phyloP scores from a whole-genome alignment of 257 asterid genomes.

The Echites panduratus region DNA sequence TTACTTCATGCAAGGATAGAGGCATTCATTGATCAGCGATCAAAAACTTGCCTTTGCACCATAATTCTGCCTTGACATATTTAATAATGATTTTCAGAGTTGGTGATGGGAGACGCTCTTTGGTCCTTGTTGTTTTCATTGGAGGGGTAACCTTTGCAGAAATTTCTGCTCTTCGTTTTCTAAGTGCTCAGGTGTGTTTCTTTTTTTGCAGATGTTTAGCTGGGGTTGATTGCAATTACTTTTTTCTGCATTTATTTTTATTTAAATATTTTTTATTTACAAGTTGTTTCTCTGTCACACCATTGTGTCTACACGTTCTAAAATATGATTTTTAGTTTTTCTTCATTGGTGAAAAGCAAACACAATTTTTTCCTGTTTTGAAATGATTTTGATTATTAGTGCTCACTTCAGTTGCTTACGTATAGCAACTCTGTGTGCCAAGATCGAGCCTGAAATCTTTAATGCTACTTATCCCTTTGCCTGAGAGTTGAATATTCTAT shows the following conservation, averaged over 20 bases:
- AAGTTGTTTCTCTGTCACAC: neutral
- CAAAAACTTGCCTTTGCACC: neutral
- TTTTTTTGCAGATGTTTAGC: neutral
- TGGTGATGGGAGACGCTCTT: slow-evolving; percentile 78
- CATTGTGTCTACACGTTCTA: neutral
- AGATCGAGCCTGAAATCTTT: neutral
- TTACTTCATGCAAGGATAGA: neutral
- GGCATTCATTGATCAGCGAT: neutral
- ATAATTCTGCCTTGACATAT: slow-evolving; percentile 5
- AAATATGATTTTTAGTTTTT: neutral
- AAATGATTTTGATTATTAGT: neutral
- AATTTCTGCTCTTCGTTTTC: slow-evolving; percentile 94
- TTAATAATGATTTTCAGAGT: slow-evolving; percentile 42
- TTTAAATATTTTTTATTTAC: neutral
- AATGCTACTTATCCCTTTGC: too few relatives aligned
- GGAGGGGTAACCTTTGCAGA: slow-evolving; percentile 99
- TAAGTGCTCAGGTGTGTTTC: slow-evolving; percentile 67
- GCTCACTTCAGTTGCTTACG: neutral
- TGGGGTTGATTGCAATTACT: neutral
- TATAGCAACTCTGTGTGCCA: neutral
- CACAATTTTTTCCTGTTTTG: neutral
- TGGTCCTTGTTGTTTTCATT: slow-evolving; percentile 88
- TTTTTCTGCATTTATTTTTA: neutral
- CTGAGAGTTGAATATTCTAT: too few relatives aligned
- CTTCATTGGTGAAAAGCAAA: neutral